Evolutionary conservation across 805 yeast genomes (phyloP).

Genomic region (Candida suzukii): DNA sequence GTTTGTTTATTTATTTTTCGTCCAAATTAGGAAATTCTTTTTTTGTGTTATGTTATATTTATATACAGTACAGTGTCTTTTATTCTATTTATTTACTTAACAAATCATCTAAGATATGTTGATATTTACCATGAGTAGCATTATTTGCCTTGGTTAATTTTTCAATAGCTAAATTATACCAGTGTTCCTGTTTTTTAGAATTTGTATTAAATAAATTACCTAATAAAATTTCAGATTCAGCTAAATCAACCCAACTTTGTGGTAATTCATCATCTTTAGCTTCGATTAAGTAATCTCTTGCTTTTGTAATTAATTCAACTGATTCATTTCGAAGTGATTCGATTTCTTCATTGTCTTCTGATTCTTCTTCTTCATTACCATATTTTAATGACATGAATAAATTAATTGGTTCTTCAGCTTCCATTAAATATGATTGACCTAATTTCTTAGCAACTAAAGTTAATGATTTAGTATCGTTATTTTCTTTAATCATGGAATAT

Average conservation of each 20-base stretch:
- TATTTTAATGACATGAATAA: slow-evolving; percentile 51
- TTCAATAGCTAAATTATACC: slow-evolving; percentile 64
- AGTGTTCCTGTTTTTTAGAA: slow-evolving; percentile 56
- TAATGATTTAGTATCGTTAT: slow-evolving; percentile 7
- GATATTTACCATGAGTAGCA: slow-evolving; percentile 71
- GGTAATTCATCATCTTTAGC: slow-evolving; percentile 72
- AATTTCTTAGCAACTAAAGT: slow-evolving; percentile 34
- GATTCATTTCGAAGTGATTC: neutral
- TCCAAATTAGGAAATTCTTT: neutral
- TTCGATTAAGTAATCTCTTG: slow-evolving; percentile 47
- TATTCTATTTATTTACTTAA: slow-evolving; percentile 9
- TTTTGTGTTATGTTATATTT: neutral
- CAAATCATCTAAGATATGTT: slow-evolving; percentile 54
- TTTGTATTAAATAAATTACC: slow-evolving; percentile 70
- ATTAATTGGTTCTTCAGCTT: slow-evolving; percentile 55
- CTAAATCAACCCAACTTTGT: slow-evolving; percentile 72
- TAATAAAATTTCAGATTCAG: slow-evolving; percentile 76
- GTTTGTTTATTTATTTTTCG: neutral
- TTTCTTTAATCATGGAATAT: slow-evolving; percentile 20
- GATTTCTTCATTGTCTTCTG: slow-evolving; percentile 4
- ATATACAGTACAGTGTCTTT: neutral
- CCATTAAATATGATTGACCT: slow-evolving; percentile 58
- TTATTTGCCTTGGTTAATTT: slow-evolving; percentile 66
- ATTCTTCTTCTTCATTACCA: slow-evolving; percentile 41
- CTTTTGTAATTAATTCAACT: slow-evolving; percentile 29